Conservation (phyloP, 805 yeast species). For the Kodamaea laetipori region DNA sequence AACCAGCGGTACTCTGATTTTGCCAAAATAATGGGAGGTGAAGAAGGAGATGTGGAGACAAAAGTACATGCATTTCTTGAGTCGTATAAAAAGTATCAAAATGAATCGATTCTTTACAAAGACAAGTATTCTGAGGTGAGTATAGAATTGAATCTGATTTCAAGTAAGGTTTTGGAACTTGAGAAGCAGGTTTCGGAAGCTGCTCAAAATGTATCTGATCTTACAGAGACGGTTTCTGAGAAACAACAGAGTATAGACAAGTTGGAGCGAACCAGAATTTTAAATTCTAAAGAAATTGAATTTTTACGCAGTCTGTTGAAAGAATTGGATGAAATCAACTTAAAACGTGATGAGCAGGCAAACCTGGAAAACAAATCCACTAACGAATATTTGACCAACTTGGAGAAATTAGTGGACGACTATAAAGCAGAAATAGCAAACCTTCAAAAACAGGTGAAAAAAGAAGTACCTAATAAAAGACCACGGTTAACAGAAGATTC, state of each 20-base stretch:
- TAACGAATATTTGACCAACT: conserved; percentile 39
- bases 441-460: conserved; percentile 35
- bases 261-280: conserved; percentile 50
- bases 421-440: conserved; percentile 54
- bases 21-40: conserved; percentile 45
- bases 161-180: conserved; percentile 13
- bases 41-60: conserved; percentile 16
- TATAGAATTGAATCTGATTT: conserved; percentile 18
- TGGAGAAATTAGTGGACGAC: conserved; percentile 54
- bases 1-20: conserved; percentile 48
- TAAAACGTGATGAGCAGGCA: conserved; percentile 18
- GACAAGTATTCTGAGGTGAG: conserved; percentile 35
- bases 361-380: conserved; percentile 30
- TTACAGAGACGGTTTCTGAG: conserved; percentile 1
- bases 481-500: not conserved
- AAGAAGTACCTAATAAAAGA: not conserved
- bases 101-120: conserved; percentile 34
- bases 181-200: conserved; percentile 12
- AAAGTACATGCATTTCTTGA: conserved; percentile 29
- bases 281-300: conserved; percentile 60
- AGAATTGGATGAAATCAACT: conserved; percentile 41
- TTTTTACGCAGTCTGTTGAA: conserved; percentile 59
- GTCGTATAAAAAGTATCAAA: conserved; percentile 36
- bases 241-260: conserved; percentile 32
- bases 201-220: not conserved